Conservation (phyloP, 2,329 filamentous ascomycete genomes). For the Fusarium circinatum region DNA sequence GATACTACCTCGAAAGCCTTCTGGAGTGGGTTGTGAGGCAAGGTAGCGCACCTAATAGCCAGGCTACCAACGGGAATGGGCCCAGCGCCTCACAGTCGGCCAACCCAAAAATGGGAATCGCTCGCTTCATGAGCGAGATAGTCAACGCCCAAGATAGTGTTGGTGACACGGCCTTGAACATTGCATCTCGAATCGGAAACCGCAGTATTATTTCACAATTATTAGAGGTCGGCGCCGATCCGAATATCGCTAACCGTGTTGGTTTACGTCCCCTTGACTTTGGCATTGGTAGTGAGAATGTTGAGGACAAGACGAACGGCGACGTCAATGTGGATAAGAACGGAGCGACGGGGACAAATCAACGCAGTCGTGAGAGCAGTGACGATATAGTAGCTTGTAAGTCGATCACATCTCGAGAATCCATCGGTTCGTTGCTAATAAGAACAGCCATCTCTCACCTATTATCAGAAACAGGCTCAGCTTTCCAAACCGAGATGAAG, state of each 20-base stretch:
- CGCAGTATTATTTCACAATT: conserved; percentile 96
- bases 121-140: conserved; percentile 95
- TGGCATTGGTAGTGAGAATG: conserved; percentile 79
- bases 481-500: conserved; percentile 83
- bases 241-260: conserved; percentile 89
- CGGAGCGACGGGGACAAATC: conserved; percentile 57
- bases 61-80: conserved; percentile 50
- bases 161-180: conserved; percentile 93
- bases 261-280: conserved; percentile 93
- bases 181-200: conserved; percentile 92
- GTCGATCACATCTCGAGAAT: conserved; percentile 48
- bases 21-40: conserved; percentile 94
- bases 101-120: conserved; percentile 81
- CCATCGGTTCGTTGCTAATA: neutral
- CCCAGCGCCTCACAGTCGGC: conserved; percentile 54
- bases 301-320: conserved; percentile 57
- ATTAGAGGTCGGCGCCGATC: conserved; percentile 92
- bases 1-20: conserved; percentile 94
- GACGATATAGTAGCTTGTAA: conserved; percentile 83
- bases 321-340: conserved; percentile 57
- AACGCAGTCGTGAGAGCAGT: conserved; percentile 75
- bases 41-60: conserved; percentile 70
- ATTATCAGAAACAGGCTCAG: conserved; percentile 79
- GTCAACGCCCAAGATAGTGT: conserved; percentile 95
- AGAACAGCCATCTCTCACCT: conserved; percentile 80